These are phyloP conservation scores for Trichoderma koningii DNA, from an alignment of 2,329 filamentous ascomycete genomes.

Conservation along the genomic window DNA sequence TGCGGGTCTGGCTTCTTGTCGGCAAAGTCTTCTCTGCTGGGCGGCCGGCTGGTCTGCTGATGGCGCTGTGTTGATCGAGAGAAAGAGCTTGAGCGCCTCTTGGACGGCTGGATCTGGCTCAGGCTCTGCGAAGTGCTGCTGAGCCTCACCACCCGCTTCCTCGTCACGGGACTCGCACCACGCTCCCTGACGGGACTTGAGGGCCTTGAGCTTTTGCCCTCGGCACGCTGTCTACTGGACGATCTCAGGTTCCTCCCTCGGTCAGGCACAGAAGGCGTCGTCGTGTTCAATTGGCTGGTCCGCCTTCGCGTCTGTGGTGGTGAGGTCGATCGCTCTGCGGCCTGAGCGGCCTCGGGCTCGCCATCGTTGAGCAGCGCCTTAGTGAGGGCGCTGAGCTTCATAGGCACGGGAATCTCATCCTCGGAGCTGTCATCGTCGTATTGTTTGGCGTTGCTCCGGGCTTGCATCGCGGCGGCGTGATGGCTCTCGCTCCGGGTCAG, in stretches of 20 bases:
- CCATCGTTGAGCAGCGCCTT: constrained; percentile 77
- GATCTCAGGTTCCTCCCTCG: constrained; percentile 51
- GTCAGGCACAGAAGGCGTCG: constrained; percentile 47
- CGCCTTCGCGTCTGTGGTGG: constrained; percentile 53
- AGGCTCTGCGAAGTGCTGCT: constrained; percentile 54
- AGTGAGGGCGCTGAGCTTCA: constrained; percentile 91
- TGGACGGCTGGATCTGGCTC: constrained; percentile 44
- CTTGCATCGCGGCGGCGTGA: constrained; percentile 37
- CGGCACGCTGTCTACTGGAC: constrained; percentile 47
- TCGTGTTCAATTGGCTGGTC: constrained; percentile 50
- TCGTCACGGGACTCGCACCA: constrained; percentile 52
- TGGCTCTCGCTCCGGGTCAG: constrained; percentile 51
- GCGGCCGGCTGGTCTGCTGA: constrained; percentile 43
- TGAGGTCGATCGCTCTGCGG: constrained; percentile 43
- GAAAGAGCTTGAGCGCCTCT: constrained; percentile 55
- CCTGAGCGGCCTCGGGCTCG: constrained; percentile 46
- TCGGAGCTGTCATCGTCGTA: constrained; percentile 81
- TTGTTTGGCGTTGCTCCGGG: constrained; percentile 45
- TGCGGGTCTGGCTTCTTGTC: constrained; percentile 44
- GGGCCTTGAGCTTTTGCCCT: constrained; percentile 42
- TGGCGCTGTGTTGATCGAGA: constrained; percentile 41
- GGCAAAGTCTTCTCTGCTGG: constrained; percentile 45
- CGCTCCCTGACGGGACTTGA: constrained; percentile 52
- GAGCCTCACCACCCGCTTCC: constrained; percentile 60
- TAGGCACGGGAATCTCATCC: constrained; percentile 86